Evolutionary conservation across 2,329 filamentous ascomycete species (phyloP), one percentile per base, ranked within the genome.

Genomic region (Colletotrichum theobromicola): DNA sequence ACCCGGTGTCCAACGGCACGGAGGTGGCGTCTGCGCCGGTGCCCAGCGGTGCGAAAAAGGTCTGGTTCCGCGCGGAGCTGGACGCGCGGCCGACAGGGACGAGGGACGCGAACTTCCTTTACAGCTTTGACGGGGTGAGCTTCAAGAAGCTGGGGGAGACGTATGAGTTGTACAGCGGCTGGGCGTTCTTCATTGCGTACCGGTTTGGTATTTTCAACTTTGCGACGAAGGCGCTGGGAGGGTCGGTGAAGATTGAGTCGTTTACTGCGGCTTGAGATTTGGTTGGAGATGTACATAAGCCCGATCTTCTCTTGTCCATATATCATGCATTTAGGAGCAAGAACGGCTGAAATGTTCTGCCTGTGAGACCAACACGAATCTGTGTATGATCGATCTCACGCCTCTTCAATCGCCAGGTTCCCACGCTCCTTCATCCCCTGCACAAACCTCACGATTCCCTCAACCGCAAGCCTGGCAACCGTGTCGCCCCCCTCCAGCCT

Each of bases 191-290:
- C 65, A 84, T 87, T 72, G 88, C 86, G 0, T 89, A 89, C 72
- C 81, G 87, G 0, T 89, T 82, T 76, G 87, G 84, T 0, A 85
- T 88, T 18, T 89, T 89, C 76, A 89, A 89, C 76, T 87, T 83
- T 79, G 87, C 87, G 0, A 88, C 87, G 5, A 82, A 81, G 50
- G 79, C 77, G 0, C 76, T 87, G 7, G 87, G 87, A 0, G 87
- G 87, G 5, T 80, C 76, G 7, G 75, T 86, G 7, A 76, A 81
- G 18, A 78, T 83, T 1, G 77, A 79, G 26, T 80, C 78, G 6
- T 76, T 83, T 15, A 80, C 79, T 1, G 37, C 66, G 6, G 75
- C 68, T 30, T 75, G 37, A 71, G 0, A 21, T 21, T 6, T 26
- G 12, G 0, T 30, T 30, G 0, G 9, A 13, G 5, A 2, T 30